These are phyloP conservation scores for Kurtzmaniella quercitrusa DNA, from an alignment of 1,139 yeast species.

Conservation along the genomic window DNA sequence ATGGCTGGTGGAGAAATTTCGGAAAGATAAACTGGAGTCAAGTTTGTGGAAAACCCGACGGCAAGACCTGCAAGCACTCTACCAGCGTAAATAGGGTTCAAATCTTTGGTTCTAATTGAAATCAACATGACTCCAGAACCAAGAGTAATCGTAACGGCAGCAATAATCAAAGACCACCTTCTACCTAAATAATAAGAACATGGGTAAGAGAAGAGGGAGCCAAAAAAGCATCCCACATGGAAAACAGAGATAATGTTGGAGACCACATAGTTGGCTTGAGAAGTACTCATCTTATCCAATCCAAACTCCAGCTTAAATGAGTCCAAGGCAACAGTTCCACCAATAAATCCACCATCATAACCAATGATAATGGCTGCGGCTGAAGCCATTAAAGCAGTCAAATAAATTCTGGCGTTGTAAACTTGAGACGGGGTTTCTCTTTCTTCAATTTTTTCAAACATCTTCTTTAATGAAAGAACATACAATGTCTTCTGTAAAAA, in stretches of 20 bases:
- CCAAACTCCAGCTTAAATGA: slow-evolving; percentile 35
- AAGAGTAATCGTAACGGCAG: slow-evolving; percentile 30
- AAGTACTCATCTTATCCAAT: slow-evolving; percentile 18
- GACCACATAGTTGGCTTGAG: slow-evolving; percentile 21
- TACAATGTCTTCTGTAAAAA: slow-evolving; percentile 4
- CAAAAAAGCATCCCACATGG: slow-evolving; percentile 44
- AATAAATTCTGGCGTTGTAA: slow-evolving; percentile 32
- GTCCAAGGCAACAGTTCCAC: slow-evolving; percentile 38
- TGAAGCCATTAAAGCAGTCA: slow-evolving; percentile 37
- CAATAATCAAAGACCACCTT: slow-evolving; percentile 28
- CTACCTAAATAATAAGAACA: slow-evolving; percentile 35
- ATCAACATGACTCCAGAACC: slow-evolving; percentile 42
- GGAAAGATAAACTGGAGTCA: slow-evolving; percentile 38
- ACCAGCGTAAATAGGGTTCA: slow-evolving; percentile 41
- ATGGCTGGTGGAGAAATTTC: slow-evolving; percentile 40
- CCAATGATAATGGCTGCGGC: slow-evolving; percentile 38
- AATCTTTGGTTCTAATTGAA: slow-evolving; percentile 23
- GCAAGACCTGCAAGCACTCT: slow-evolving; percentile 39
- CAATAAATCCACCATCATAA: slow-evolving; percentile 42
- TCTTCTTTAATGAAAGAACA: slow-evolving; percentile 17
- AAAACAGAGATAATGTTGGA: slow-evolving; percentile 40
- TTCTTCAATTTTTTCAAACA: slow-evolving; percentile 34
- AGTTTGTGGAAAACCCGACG: slow-evolving; percentile 38
- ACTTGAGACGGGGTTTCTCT: slow-evolving; percentile 37
- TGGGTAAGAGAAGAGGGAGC: slow-evolving; percentile 39